Evolutionary conservation across 768 basidiomycete genomes (phyloP), one percentile per base, ranked within the genome.

Genomic region (Auriscalpium orientale): DNA sequence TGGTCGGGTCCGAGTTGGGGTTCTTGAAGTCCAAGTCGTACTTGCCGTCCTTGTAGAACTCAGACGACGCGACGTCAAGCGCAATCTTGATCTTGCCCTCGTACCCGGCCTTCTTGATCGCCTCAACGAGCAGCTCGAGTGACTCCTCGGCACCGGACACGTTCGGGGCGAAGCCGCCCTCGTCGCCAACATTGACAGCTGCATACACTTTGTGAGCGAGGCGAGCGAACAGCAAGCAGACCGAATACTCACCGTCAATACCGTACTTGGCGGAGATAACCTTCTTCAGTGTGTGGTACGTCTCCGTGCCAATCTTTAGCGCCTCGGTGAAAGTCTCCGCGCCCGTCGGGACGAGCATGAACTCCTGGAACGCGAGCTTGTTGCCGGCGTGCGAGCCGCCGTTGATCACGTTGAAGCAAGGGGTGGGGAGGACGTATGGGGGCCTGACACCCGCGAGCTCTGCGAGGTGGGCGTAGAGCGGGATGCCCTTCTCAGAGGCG

Each of bases 31-130:
- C 94, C 59, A 98, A 76, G 69, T 98, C 95, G 74, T 99, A 99
- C 78, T 98, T 98, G 65, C 95, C 95, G 6, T 98, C 94, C 84
- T 97, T 98, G 87, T 92, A 99, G 82, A 99, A 99, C 74, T 99
- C 97, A 72, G 95, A 98, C 2, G 95, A 97, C 55, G 97, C 97
- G 62, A 97, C 95, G 67, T 97, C 95, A 62, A 99, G 90, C 57
- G 89, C 95, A 71, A 99, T 98, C 76, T 98, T 91, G 76, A 99
- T 87, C 79, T 97, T 97, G 69, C 93, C 97, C 71, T 95, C 90
- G 73, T 97, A 98, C 44, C 97, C 97, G 22, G 97, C 95, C 78
- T 93, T 91, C 74, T 90, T 87, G 80, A 99, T 98, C 66, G 97
- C 97, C 71, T 95, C 92, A 45, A 82, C 80, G 59, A 99, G 81